A percentile compares a stretch with the other conserved stretches of the same genome.
phyloP scores from a whole-genome alignment of 768 basidiomycete genomes.

The Jaapia argillacea region DNA sequence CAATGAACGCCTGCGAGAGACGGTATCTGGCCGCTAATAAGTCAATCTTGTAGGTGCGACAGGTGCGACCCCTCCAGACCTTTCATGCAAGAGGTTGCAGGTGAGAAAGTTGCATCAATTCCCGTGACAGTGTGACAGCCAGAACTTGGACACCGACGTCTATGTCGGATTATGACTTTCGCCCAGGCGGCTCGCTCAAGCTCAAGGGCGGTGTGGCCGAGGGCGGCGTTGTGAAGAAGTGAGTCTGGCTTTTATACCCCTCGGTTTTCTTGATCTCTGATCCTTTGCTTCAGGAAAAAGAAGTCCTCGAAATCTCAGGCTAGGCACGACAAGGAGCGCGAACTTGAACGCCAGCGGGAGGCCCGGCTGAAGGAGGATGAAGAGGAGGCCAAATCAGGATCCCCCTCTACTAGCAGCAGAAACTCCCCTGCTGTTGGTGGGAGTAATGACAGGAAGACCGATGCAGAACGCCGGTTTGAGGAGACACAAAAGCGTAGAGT shows the following conservation, averaged over 20 bases:
- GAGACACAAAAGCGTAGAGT: constrained; percentile 79
- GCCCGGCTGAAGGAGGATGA: constrained; percentile 43
- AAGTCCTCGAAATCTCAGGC: constrained; percentile 58
- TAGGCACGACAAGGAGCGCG: constrained; percentile 31
- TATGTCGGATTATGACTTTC: constrained; percentile 83
- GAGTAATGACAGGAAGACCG: constrained; percentile 55
- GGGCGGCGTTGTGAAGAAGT: constrained; percentile 82
- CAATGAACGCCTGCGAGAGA: no score
- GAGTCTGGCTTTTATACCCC: constrained; percentile 15
- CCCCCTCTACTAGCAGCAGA: constrained; percentile 40
- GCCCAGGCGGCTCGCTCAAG: constrained; percentile 82
- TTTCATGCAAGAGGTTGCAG: no score
- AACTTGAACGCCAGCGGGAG: constrained; percentile 33
- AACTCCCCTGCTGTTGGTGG: constrained; percentile 49
- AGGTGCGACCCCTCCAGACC: no score
- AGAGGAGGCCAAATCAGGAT: constrained; percentile 26
- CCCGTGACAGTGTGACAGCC: constrained; percentile 2
- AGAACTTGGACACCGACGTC: constrained; percentile 1
- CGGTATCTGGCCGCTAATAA: no score
- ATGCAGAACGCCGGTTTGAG: constrained; percentile 83
- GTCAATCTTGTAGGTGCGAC: no score
- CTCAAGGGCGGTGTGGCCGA: constrained; percentile 76
- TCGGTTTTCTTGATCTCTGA: constrained; percentile 1
- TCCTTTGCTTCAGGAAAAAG: constrained; percentile 59
- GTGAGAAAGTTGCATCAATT: no score